Evolutionary conservation across 208 protist species (phyloP).

Genomic region (Acanthamoeba triangularis): DNA sequence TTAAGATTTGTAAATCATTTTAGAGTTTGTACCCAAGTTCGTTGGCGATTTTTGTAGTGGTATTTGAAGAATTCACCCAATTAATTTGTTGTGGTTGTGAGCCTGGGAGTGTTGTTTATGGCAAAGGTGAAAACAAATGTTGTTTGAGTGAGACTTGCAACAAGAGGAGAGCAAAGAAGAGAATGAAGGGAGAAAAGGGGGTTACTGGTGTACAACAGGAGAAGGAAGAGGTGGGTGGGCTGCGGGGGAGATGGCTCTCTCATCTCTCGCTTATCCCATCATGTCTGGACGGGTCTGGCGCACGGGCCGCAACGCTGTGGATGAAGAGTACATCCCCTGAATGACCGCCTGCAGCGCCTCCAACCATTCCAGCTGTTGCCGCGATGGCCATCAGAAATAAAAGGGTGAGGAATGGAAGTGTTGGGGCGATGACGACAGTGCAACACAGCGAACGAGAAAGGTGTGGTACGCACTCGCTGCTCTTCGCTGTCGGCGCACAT

Average conservation of each 20-base stretch:
- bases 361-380: not conserved
- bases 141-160: not conserved
- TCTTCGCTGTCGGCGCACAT: slow-evolving; percentile 31
- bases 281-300: not conserved
- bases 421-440: not conserved
- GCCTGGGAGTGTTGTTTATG: not conserved
- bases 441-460: not conserved
- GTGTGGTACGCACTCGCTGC: not conserved
- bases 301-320: not conserved
- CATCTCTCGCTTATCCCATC: not conserved
- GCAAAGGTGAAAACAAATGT: not conserved
- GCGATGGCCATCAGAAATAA: not conserved
- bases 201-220: not conserved
- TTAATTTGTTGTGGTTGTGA: not conserved
- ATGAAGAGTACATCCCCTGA: not conserved
- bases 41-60: too few species aligned
- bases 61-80: too few species aligned
- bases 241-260: not conserved
- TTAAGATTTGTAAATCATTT: too few species aligned
- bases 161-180: too few species aligned
- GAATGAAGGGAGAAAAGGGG: too few species aligned
- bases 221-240: not conserved
- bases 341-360: slow-evolving; percentile 18
- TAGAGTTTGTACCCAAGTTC: too few species aligned
- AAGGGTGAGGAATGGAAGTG: not conserved